phyloP scores from a whole-genome alignment of 495 filamentous ascomycete species.

The Aspergillus diversus region DNA sequence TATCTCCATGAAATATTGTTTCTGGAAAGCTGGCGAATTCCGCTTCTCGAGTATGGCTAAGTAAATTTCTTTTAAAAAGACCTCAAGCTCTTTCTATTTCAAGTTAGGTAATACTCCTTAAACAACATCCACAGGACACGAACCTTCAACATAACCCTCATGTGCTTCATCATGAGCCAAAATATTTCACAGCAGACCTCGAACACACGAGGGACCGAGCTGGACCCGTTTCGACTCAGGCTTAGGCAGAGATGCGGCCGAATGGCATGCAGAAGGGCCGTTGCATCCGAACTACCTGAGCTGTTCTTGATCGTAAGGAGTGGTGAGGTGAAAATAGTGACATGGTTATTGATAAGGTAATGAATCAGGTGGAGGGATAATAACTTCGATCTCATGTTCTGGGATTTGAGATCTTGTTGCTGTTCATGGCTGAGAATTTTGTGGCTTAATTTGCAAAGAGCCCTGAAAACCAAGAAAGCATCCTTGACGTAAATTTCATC shows the following conservation, averaged over 20 bases:
- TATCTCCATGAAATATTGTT: conserved; percentile 86
- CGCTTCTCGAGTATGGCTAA: conserved; percentile 88
- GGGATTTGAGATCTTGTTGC: conserved; percentile 86
- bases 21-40: conserved; percentile 85
- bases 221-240: conserved; percentile 92
- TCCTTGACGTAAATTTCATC: conserved; percentile 97
- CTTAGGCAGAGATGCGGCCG: conserved; percentile 95
- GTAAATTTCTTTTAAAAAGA: conserved; percentile 98
- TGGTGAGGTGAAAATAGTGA: conserved; percentile 83
- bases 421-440: conserved; percentile 88
- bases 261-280: conserved; percentile 90
- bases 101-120: conserved; percentile 15
- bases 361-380: conserved; percentile 94
- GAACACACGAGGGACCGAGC: conserved; percentile 87
- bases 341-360: conserved; percentile 90
- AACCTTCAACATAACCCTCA: conserved; percentile 92
- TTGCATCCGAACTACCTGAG: conserved; percentile 80
- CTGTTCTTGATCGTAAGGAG: conserved; percentile 88
- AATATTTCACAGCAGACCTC: conserved; percentile 97
- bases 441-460: conserved; percentile 96
- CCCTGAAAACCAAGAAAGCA: conserved; percentile 94
- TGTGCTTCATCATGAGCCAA: conserved; percentile 92
- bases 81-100: conserved; percentile 93
- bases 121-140: conserved; percentile 17
- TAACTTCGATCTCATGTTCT: conserved; percentile 96